These are phyloP conservation scores for Naematelia aurantialba DNA, from an alignment of 768 basidiomycete genomes.

Conservation along the genomic window DNA sequence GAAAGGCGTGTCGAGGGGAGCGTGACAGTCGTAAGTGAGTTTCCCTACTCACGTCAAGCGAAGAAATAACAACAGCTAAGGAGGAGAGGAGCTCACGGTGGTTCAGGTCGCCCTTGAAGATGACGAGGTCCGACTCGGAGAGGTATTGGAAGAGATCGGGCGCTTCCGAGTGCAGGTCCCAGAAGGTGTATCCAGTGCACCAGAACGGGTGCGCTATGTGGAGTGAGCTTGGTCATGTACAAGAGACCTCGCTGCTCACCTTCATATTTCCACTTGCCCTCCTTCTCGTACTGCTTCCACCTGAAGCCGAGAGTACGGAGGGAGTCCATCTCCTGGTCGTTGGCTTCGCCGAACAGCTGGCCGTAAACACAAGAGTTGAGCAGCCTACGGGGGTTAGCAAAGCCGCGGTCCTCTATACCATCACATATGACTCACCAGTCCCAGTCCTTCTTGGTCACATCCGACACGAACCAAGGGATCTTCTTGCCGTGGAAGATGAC, in stretches of 20 bases:
- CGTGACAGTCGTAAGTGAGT: conserved; percentile 53
- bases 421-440: conserved; percentile 83
- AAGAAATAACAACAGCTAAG: background rate
- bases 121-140: conserved; percentile 79
- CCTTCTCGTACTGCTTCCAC: conserved; percentile 93
- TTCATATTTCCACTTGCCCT: conserved; percentile 91
- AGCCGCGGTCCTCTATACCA: background rate
- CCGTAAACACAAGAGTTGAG: conserved; percentile 56
- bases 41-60: conserved; percentile 12
- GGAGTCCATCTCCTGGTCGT: conserved; percentile 74
- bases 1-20: conserved; percentile 67
- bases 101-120: conserved; percentile 91
- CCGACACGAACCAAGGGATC: conserved; percentile 80
- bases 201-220: conserved; percentile 47
- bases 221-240: background rate
- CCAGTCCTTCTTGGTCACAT: conserved; percentile 91
- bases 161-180: conserved; percentile 49
- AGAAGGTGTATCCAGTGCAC: conserved; percentile 89
- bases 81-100: conserved; percentile 65
- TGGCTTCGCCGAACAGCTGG: conserved; percentile 79
- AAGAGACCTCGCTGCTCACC: too few relatives aligned
- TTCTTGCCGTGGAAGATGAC: conserved; percentile 94
- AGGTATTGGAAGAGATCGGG: conserved; percentile 76
- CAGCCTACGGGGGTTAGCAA: conserved; percentile 12
- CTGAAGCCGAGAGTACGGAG: conserved; percentile 72